A percentile compares a stretch with the other conserved stretches of the same genome.
phyloP scores from a whole-genome alignment of 208 protist species.

The Trypanosoma melophagium region DNA sequence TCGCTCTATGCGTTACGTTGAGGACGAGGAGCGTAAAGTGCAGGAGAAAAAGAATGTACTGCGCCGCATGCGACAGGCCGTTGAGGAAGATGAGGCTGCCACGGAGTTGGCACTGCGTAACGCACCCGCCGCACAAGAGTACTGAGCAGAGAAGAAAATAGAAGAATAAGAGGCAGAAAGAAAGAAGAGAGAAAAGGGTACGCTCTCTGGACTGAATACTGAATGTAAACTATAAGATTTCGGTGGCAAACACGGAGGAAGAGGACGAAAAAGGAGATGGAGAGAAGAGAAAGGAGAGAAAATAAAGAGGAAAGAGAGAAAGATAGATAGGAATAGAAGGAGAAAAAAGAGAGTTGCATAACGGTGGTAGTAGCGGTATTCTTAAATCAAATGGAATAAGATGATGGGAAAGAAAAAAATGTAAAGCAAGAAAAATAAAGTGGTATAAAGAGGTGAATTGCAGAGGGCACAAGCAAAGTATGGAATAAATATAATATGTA shows the following conservation, averaged over 20 bases:
- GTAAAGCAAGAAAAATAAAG: no score
- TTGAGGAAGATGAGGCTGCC: constrained; percentile 58
- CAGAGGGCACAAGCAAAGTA: no score
- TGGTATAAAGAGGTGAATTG: no score
- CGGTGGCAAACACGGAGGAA: background rate
- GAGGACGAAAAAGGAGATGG: background rate
- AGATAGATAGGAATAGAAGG: background rate
- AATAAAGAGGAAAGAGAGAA: no score
- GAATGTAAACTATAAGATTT: constrained; percentile 9
- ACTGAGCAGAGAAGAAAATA: constrained; percentile 9
- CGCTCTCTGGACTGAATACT: background rate
- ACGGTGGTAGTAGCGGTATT: background rate
- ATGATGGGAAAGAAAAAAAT: no score
- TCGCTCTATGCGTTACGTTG: constrained; percentile 74
- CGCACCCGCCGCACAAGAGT: background rate
- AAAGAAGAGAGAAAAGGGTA: background rate
- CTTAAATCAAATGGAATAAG: no score
- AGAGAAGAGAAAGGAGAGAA: no score
- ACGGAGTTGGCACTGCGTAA: constrained; percentile 45
- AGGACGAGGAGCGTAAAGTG: constrained; percentile 78
- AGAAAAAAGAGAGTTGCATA: background rate
- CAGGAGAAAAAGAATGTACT: constrained; percentile 56
- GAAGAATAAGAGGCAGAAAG: background rate
- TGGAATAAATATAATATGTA: no score
- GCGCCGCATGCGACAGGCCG: constrained; percentile 56